Conservation (phyloP, 2,329 filamentous ascomycete species). For the Eurotiales sp. region DNA sequence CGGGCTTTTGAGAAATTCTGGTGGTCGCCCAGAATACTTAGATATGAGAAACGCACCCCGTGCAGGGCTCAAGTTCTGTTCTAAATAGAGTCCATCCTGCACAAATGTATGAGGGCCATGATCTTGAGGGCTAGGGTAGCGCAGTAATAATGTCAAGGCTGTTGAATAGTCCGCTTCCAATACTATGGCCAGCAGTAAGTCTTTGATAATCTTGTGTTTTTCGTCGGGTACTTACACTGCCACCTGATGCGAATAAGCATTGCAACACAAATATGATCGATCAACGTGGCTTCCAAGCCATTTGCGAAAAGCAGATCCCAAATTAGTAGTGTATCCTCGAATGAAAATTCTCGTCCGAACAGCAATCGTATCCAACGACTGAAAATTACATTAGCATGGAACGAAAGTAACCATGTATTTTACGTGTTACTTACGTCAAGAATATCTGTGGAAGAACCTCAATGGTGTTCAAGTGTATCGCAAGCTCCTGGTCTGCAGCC, state of each 20-base stretch:
- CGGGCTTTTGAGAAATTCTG: slow-evolving; percentile 28
- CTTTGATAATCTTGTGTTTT: neutral
- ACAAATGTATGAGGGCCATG: slow-evolving; percentile 75
- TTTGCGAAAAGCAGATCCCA: slow-evolving; percentile 93
- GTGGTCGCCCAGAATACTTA: slow-evolving; percentile 46
- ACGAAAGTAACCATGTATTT: neutral
- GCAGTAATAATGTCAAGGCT: slow-evolving; percentile 75
- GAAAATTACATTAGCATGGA: slow-evolving; percentile 15
- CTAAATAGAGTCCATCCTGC: slow-evolving; percentile 67
- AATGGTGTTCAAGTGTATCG: slow-evolving; percentile 72
- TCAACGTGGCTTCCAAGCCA: slow-evolving; percentile 72
- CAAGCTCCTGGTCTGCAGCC: slow-evolving; percentile 77
- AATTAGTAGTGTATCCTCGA: slow-evolving; percentile 74
- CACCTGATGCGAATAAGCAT: slow-evolving; percentile 92
- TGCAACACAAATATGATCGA: slow-evolving; percentile 87
- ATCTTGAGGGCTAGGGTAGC: slow-evolving; percentile 69
- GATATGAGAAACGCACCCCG: slow-evolving; percentile 43
- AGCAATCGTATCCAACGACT: slow-evolving; percentile 91
- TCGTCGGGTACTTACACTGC: slow-evolving; percentile 59
- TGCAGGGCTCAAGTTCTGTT: slow-evolving; percentile 41
- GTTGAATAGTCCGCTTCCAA: slow-evolving; percentile 83
- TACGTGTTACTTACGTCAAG: slow-evolving; percentile 63
- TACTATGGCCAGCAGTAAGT: slow-evolving; percentile 49
- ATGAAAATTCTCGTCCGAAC: slow-evolving; percentile 89
- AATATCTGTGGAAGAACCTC: slow-evolving; percentile 97